Conservation (phyloP, 805 yeast species). For the Hagleromyces aurorensis region DNA sequence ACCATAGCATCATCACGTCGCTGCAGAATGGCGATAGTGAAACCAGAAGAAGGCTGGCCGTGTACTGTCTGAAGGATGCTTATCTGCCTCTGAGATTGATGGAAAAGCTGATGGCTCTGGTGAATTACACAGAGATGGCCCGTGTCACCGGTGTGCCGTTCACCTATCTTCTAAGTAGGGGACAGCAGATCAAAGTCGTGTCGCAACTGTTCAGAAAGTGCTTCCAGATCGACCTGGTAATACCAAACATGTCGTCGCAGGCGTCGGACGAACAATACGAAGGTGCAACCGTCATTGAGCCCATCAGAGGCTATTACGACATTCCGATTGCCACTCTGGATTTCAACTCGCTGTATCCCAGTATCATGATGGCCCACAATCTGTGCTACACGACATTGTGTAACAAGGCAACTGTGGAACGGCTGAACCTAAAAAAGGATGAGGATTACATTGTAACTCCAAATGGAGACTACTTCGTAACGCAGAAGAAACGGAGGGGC, state of each 20-base stretch:
- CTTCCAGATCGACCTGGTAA: constrained; percentile 71
- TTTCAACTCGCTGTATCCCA: constrained; percentile 95
- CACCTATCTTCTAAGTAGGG: constrained; percentile 78
- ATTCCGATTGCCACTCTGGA: constrained; percentile 96
- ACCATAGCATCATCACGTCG: constrained; percentile 91
- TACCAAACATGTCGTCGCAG: constrained; percentile 76
- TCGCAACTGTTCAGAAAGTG: constrained; percentile 95
- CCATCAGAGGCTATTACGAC: constrained; percentile 89
- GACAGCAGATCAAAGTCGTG: constrained; percentile 96
- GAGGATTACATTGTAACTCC: constrained; percentile 84
- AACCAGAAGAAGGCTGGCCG: constrained; percentile 91
- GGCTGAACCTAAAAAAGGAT: constrained; percentile 53
- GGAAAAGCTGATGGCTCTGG: constrained; percentile 92
- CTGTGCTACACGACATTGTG: constrained; percentile 88
- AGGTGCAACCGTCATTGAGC: constrained; percentile 99
- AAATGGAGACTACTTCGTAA: constrained; percentile 86
- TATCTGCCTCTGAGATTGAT: constrained; percentile 79
- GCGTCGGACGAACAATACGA: constrained; percentile 92
- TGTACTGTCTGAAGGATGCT: constrained; percentile 94
- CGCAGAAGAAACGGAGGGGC: constrained; percentile 61
- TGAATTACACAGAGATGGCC: constrained; percentile 98
- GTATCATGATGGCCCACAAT: constrained; percentile 99
- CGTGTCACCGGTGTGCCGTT: constrained; percentile 99
- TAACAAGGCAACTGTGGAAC: constrained; percentile 57
- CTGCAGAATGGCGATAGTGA: constrained; percentile 88